Conservation (phyloP, 2,329 filamentous ascomycete genomes). For the Fusarium sp. region DNA sequence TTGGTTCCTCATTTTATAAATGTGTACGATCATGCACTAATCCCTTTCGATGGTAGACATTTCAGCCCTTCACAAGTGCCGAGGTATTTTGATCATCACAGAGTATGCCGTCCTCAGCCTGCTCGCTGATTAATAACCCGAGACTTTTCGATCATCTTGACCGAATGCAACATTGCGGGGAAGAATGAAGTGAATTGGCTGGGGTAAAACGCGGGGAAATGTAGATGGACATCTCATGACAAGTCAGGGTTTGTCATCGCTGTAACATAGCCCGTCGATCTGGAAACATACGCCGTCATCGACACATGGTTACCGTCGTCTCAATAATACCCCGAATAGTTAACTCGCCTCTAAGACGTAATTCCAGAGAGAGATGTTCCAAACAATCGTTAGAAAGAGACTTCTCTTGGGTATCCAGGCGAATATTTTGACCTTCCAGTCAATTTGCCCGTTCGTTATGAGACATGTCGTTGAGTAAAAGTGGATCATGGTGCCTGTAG, state of each 20-base stretch:
- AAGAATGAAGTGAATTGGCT: neutral
- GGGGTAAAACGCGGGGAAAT: neutral
- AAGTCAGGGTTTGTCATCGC: neutral
- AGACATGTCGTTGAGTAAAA: neutral
- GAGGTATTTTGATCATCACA: neutral
- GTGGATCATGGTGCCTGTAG: rapidly evolving
- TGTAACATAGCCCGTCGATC: neutral
- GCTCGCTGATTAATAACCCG: neutral
- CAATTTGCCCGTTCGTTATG: neutral
- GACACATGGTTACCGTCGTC: neutral
- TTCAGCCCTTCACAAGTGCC: too few relatives aligned
- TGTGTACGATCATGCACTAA: rapidly evolving
- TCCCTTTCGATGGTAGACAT: neutral
- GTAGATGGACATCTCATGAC: neutral
- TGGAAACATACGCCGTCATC: neutral
- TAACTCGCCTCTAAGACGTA: neutral
- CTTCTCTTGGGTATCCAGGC: rapidly evolving
- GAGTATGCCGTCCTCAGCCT: neutral
- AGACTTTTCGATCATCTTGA: neutral
- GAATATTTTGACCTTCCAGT: rapidly evolving
- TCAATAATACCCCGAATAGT: neutral
- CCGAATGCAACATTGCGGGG: neutral
- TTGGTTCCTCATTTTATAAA: neutral
- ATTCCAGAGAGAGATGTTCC: neutral
- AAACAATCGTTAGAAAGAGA: rapidly evolving